Base-by-base conservation (phyloP, 306 rosid species). In the Gastrolobium bilobum region DNA sequence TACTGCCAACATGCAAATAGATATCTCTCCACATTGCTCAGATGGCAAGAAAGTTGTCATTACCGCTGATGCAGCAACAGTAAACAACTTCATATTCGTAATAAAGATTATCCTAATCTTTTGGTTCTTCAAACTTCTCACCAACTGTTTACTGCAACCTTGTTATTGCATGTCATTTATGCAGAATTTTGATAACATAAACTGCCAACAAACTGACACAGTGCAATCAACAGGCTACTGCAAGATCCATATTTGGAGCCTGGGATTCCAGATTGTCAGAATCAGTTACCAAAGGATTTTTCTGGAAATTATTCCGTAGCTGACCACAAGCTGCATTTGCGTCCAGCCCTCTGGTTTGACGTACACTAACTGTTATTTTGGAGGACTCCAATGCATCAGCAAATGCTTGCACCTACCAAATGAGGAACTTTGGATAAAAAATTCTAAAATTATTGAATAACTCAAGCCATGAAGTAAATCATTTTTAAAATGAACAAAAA, bases 291-390 rank as follows among this genome's bases (percentile, higher is more conserved):
- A 95, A 82, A 75, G 99, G 99, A 66, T 75, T 84, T 88, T 87
- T 95, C 83, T 92, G 98, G 75, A 91, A 95, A 48, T 86, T 79
- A 85, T 95, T 95, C 48, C 99, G 87, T 50, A 95, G 89, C 89
- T 95, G 99, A 61, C 99, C 99, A 82, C 99, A 95, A 61, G 99
- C 99, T 39, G 99, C 99, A 85, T 91, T 93, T 65, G 99, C 99
- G 42, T 93, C 99, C 75, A 92, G 60, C 61, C 99, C 99, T 85
- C 99, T 86, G 38, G 98, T 95, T 91, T 93, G 96, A 34, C 99
- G 95, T 13, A 86, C 73, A 13, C 93, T 95, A 37, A 87, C 93
- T 7, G 97, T 88, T 85, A 91, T 87, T 83, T 90, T 95, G 47
- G 82, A 58, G 31, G 93, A 84, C 70, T 93, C 94, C 81, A 95